phyloP scores from a whole-genome alignment of 2,329 filamentous ascomycete genomes.

The Epichloe coenophiala region DNA sequence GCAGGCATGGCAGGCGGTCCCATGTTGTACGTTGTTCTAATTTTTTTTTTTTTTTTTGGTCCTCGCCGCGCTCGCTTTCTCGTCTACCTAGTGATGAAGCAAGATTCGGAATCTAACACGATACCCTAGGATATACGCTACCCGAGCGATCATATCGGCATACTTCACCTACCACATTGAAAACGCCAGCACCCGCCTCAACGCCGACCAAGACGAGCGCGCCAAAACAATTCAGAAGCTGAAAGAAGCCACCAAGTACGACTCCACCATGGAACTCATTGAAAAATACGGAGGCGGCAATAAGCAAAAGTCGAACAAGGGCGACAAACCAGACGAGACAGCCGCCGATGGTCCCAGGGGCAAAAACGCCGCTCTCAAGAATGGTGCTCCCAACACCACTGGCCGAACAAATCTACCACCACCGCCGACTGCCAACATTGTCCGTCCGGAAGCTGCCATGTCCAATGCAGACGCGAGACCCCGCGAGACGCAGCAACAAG shows the following conservation, averaged over 20 bases:
- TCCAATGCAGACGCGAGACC: background rate
- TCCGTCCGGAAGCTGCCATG: constrained; percentile 20
- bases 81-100: background rate
- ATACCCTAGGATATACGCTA: constrained; percentile 58
- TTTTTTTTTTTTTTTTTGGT: background rate
- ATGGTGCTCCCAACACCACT: background rate
- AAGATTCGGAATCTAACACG: background rate
- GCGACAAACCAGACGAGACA: constrained; percentile 4
- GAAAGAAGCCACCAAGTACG: constrained; percentile 90
- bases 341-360: background rate
- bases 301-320: constrained; percentile 13
- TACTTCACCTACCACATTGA: constrained; percentile 76
- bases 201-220: constrained; percentile 64
- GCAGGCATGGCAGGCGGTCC: constrained; percentile 66
- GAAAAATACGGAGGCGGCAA: constrained; percentile 80
- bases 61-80: background rate
- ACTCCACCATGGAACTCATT: constrained; percentile 81
- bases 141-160: constrained; percentile 50
- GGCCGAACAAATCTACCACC: constrained; percentile 36
- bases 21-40: constrained; percentile 43
- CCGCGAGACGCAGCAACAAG: background rate
- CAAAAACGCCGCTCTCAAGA: constrained; percentile 10
- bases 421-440: constrained; percentile 52
- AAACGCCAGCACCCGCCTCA: constrained; percentile 52
- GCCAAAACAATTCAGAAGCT: constrained; percentile 83